phyloP scores from a whole-genome alignment of 805 yeast genomes.

The Tetrapisispora pingtungensis region DNA sequence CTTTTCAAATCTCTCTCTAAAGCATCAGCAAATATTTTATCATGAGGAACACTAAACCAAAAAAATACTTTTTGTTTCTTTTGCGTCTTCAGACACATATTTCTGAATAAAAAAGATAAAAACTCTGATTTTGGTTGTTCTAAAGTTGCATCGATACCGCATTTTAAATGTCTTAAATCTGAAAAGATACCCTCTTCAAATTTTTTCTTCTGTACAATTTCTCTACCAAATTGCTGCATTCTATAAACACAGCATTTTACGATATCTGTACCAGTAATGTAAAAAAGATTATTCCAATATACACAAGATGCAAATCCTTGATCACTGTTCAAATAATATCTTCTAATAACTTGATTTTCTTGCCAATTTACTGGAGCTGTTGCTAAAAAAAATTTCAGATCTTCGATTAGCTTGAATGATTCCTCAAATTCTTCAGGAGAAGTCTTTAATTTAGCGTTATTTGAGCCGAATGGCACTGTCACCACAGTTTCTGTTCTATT shows the following conservation, averaged over 20 bases:
- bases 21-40: conserved; percentile 84
- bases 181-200: conserved; percentile 95
- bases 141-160: conserved; percentile 77
- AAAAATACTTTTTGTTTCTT: conserved; percentile 94
- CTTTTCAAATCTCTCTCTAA: conserved; percentile 83
- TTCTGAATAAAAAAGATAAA: conserved; percentile 71
- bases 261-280: conserved; percentile 92
- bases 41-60: conserved; percentile 95
- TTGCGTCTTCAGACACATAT: conserved; percentile 84
- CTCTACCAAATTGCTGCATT: conserved; percentile 83
- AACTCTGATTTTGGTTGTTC: conserved; percentile 83
- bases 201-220: conserved; percentile 76
- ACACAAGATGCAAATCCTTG: conserved; percentile 92
- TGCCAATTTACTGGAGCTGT: conserved; percentile 96
- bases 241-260: conserved; percentile 85
- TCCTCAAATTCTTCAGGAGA: conserved; percentile 31
- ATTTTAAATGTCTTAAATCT: conserved; percentile 75
- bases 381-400: conserved; percentile 73
- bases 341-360: conserved; percentile 72
- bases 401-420: conserved; percentile 56
- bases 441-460: conserved; percentile 1
- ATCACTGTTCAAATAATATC: conserved; percentile 76
- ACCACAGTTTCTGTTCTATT: conserved; percentile 2
- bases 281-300: conserved; percentile 81
- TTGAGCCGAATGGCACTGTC: neutral